Base-by-base conservation (phyloP, 1,284 basidiomycete species). In the Neolentinus lepideus region DNA sequence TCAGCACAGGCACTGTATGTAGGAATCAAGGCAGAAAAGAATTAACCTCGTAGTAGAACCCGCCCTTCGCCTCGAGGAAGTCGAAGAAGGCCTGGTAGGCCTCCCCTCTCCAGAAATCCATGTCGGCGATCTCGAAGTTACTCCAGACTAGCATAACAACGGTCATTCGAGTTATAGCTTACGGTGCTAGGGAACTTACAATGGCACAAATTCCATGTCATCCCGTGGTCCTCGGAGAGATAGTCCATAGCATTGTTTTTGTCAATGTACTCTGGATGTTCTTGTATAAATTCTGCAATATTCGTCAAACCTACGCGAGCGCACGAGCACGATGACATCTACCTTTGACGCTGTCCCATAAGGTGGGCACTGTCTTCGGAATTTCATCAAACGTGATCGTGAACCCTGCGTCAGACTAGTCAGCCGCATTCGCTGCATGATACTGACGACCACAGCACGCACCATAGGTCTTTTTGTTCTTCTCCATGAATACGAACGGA, bases 51-150 rank as follows among this genome's bases (percentile, higher is more conserved):
- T 95, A 94, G 70, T 92, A 93, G 71, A 94, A 94, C n/a, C 94
- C 94, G 58, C 94, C 94, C 31, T 83, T 78, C 48, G 80, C 67
- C 66, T 98, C 94, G 21, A 98, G 78, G 68, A 82, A 80, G 48
- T 93, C 83, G 63, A 97, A 97, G 77, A 86, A 97, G 63, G 90
- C 86, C 59, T 74, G 75, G 72, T 97, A 97, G 0, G 88, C 83
- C 60, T 93, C 83, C 21, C 79, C 73, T 61, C 94, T 79, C 88
- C 91, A 94, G 62, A 96, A 85, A 62, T 90, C 84, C 60, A 90
- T 75, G 67, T 85, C 83, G 43, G 78, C 94, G 54, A 97, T 94
- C 68, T 97, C 94, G 63, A 94, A 94, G 71, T 94, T 94, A 63
- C 83, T 88, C 91, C 91, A 93, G 75, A 92, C 89, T 91, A 59